Base-by-base conservation (phyloP, 345 rosid species). In the Arabis alpina region DNA sequence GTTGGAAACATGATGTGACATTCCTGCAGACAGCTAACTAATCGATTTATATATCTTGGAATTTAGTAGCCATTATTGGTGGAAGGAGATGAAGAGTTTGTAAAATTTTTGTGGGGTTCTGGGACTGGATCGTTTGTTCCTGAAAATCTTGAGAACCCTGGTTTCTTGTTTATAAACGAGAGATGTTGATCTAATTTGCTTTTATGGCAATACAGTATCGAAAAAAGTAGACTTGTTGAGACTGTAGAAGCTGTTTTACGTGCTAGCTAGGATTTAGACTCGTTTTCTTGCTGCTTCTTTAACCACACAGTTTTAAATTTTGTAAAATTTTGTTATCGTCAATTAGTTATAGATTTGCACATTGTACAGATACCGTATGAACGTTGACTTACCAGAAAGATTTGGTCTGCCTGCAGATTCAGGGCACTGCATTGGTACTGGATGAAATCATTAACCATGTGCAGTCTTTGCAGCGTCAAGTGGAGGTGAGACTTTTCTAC, bases 381-480 rank as follows among this genome's bases (percentile, higher is more conserved):
- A 16, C 47, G 4, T 32, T 49, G 58, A 66, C 73, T 60, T 54
- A 61, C 43, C 51, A 28, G 34, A 55, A 42, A 72, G 66, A 42
- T 72, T 19, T 72, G 56, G 58, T n/a, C n/a, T n/a, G n/a, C 65
- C 40, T 69, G 81, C 87, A 95, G 99, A 95, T 92, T 52, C 87
- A 96, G 54, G 97, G 98, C 45, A 92, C 98, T 69, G 96, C 99
- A 24, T 77, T 86, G 79, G 94, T 95, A 45, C 77, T 95, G 66
- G 99, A 92, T 81, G 98, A 95, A 80, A 95, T 95, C 70, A 95
- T 95, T 76, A 92, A 83, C 75, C 99, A 95, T 59, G 98, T 95
- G 36, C 97, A 92, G 64, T 82, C 82, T 27, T 80, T 95, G 70
- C 99, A 95, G 73, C 88, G 77, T 70, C 96, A 95, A 82, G 99